These are phyloP conservation scores for Carpinus viminea DNA, from an alignment of 306 rosid species.

Conservation along the genomic window DNA sequence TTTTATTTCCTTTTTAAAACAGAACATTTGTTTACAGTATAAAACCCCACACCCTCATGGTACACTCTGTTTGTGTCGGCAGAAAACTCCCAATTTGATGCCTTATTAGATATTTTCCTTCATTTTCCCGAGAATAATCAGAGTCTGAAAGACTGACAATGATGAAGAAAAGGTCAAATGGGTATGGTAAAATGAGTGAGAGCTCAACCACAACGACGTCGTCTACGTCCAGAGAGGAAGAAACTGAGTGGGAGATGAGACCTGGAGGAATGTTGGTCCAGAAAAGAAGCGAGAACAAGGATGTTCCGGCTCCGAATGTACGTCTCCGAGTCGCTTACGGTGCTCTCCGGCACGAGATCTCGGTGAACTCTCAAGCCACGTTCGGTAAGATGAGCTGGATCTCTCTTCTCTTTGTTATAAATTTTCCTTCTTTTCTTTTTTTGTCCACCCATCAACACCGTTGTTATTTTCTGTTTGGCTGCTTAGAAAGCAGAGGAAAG, in stretches of 20 bases:
- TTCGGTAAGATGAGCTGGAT: constrained; percentile 50
- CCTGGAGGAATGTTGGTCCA: constrained; percentile 92
- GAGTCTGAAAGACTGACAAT: constrained; percentile 22
- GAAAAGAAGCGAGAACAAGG: constrained; percentile 37
- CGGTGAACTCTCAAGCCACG: constrained; percentile 53
- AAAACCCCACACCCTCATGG: constrained; percentile 9
- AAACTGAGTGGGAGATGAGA: constrained; percentile 70
- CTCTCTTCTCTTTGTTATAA: not conserved
- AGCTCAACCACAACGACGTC: constrained; percentile 15
- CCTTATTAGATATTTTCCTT: constrained; percentile 22
- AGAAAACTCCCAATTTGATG: constrained; percentile 18
- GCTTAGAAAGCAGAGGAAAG: constrained; percentile 16
- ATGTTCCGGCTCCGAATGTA: constrained; percentile 32
- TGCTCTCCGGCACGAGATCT: constrained; percentile 61
- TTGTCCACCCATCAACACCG: not conserved
- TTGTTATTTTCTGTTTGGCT: constrained; percentile 20
- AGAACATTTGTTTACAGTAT: constrained; percentile 8
- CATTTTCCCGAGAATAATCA: constrained; percentile 20
- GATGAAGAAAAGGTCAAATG: constrained; percentile 42
- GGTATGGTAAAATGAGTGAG: constrained; percentile 26
- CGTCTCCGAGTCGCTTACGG: constrained; percentile 66
- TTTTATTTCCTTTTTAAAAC: not conserved
- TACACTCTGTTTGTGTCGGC: constrained; percentile 52
- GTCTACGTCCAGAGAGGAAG: constrained; percentile 32
- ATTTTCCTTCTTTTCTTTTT: no score